Evolutionary conservation across 805 yeast species (phyloP), one percentile per base, ranked within the genome.

Genomic region (Wickerhamomyces subpelliculosus): DNA sequence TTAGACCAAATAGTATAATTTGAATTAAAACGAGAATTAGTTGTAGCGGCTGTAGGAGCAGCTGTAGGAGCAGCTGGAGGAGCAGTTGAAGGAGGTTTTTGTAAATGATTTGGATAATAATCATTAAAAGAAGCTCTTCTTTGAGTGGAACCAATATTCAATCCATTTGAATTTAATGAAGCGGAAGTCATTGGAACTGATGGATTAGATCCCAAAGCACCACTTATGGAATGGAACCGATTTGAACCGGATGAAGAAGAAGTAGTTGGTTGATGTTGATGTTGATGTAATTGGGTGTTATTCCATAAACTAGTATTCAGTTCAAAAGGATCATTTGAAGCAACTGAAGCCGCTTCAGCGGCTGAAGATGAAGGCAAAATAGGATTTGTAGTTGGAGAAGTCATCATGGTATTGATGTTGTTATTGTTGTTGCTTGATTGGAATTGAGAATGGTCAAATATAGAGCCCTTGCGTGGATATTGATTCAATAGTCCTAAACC

Each of bases 281-380:
- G 32, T 18, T 18, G 22, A 4, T 21, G 34, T 22, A 21, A 19
- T 14, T 22, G n/a, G 14, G 21, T 31, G n/a, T 12, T 18, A 10
- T 22, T 31, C 34, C 34, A 31, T 14, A 31, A 21, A 16, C 34
- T 31, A 21, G 34, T 18, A 21, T 31, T 31, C 26, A 37, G 36
- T n/a, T 34, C 36, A 35, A 39, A 39, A 3, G 42, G 39, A 31
- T 30, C 38, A 33, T 25, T 26, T 5, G 25, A 23, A 23, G 8
- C 7, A 13, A n/a, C n/a, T n/a, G n/a, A n/a, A n/a, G n/a, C n/a
- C 12, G 22, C 9, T 23, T 11, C 24, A 25, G 28, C 14, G 16
- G 29, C n/a, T 28, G 23, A 10, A 21, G 29, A 14, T 21, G 38
- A 19, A 29, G 30, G 10, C 24, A 23, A 16, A 23, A 8, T 25